Evolutionary conservation across 441 rosid species (phyloP).

Genomic region (Euphorbia celastroides): DNA sequence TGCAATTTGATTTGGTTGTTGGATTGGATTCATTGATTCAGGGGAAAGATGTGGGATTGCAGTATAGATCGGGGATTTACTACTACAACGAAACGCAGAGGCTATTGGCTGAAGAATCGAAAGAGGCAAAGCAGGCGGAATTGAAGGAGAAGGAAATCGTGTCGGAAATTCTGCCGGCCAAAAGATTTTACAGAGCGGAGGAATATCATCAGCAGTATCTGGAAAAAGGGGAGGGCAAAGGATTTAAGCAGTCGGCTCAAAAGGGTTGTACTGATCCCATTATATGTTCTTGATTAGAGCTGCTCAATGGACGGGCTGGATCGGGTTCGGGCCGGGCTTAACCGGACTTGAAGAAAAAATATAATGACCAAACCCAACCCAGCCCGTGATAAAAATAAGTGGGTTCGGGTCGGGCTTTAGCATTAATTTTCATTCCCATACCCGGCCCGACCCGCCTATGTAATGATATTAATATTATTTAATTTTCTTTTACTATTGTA

Average conservation of each 20-base stretch:
- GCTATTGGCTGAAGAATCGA: slow-evolving; percentile 62
- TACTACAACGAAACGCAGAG: too few relatives aligned
- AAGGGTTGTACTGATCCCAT: slow-evolving; percentile 75
- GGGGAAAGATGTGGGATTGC: slow-evolving; percentile 78
- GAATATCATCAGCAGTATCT: slow-evolving; percentile 83
- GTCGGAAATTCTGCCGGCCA: slow-evolving; percentile 79
- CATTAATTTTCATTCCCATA: too few relatives aligned
- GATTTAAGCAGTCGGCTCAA: slow-evolving; percentile 52
- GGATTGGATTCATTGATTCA: slow-evolving; percentile 18
- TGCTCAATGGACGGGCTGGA: too few relatives aligned
- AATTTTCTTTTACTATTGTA: too few relatives aligned
- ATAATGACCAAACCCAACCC: too few relatives aligned
- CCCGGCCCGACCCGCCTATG: too few relatives aligned
- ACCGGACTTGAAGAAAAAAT: too few relatives aligned
- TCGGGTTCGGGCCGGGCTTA: too few relatives aligned
- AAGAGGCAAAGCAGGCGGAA: slow-evolving; percentile 55
- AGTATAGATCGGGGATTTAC: slow-evolving; percentile 82
- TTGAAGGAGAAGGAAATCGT: slow-evolving; percentile 56
- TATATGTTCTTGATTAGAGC: too few relatives aligned
- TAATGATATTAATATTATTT: too few relatives aligned
- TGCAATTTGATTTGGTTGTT: neutral
- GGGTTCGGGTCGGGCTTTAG: too few relatives aligned
- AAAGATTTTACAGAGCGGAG: slow-evolving; percentile 81
- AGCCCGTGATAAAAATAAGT: too few relatives aligned
- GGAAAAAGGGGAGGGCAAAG: slow-evolving; percentile 65